Evolutionary conservation across 1,284 basidiomycete species (phyloP), one percentile per base, ranked within the genome.

Genomic region (Cystobasidium sp.): DNA sequence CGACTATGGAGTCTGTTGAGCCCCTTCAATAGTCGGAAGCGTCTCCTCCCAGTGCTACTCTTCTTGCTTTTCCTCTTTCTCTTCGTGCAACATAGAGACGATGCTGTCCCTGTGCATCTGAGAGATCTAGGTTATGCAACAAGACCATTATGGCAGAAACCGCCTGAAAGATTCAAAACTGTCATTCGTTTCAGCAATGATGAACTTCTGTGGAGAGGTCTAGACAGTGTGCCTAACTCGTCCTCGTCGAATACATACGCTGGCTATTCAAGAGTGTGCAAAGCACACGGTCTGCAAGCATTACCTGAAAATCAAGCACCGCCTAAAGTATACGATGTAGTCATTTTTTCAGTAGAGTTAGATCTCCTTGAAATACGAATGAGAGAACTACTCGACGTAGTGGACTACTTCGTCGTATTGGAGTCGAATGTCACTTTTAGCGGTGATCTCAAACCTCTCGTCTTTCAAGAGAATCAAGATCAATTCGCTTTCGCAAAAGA

Each of bases 331-430:
- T 63, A 63, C 41, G 71, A 74, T 67, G 71, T 62, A 41, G 31
- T 68, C 22, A 58, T 80, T 56, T 73, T 79, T 62, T 78, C 85
- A 81, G 88, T 86, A 74, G 89, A 91, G 81, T 82, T 91, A 43
- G 89, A 91, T 80, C 82, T 91, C 71, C 82, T 91, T 63, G 88
- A 91, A 80, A 86, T 90, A 69, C 85, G 90, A 6, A 82, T 90
- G 81, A 83, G 88, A 81, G 90, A 91, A 81, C 85, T 90, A 73
- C 85, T 86, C 73, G 81, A 84, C 3, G 84, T 87, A 65, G 89
- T 91, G 18, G 86, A 88, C 80, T 83, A 84, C 18, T 90, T 90
- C 81, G 85, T 90, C 79, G 86, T 91, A 77, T 83, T 90, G 73
- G 89, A 91, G 80, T 86, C 86, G 67, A 87, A 88, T 79, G 84